Evolutionary conservation across 495 filamentous ascomycete genomes (phyloP).

Genomic region (Astrothelium subdiscretum): DNA sequence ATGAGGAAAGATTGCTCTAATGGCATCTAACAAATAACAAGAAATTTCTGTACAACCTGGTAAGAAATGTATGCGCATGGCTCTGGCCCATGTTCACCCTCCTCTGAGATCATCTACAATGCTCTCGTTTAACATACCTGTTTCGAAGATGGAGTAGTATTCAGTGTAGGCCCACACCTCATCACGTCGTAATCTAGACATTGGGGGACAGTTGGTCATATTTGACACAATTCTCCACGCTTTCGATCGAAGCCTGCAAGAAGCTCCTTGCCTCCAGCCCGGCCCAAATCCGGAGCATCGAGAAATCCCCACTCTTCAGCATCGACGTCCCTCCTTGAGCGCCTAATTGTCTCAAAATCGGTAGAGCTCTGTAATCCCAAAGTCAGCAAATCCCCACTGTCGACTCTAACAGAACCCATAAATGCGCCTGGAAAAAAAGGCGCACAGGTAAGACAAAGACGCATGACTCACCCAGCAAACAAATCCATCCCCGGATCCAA

Average conservation of each 20-base stretch:
- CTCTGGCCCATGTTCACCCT: too few relatives aligned
- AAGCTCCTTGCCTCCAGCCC: slow-evolving; percentile 81
- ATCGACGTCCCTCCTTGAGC: slow-evolving; percentile 59
- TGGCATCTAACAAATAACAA: too few relatives aligned
- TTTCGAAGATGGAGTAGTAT: too few relatives aligned
- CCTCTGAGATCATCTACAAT: too few relatives aligned
- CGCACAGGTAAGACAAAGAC: background rate
- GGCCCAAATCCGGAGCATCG: slow-evolving; percentile 91
- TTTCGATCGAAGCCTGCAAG: slow-evolving; percentile 77
- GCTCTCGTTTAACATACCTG: too few relatives aligned
- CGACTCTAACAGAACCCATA: too few relatives aligned
- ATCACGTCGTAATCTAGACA: too few relatives aligned
- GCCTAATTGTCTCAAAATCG: slow-evolving; percentile 82
- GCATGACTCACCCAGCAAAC: slow-evolving; percentile 53
- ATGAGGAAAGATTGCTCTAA: too few relatives aligned
- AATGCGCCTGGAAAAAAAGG: background rate
- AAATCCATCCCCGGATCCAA: slow-evolving; percentile 82
- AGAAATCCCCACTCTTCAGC: slow-evolving; percentile 53
- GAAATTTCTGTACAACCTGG: too few relatives aligned
- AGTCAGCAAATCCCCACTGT: slow-evolving; percentile 1
- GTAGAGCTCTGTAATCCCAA: slow-evolving; percentile 54
- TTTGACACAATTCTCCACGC: slow-evolving; percentile 46
- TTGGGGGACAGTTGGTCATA: slow-evolving; percentile 35
- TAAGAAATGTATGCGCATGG: too few relatives aligned
- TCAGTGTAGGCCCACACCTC: too few relatives aligned